Percentiles rank a stretch among this genome's conserved stretches.
phyloP scores from a whole-genome alignment of 345 rosid genomes.

The Linum tenue region DNA sequence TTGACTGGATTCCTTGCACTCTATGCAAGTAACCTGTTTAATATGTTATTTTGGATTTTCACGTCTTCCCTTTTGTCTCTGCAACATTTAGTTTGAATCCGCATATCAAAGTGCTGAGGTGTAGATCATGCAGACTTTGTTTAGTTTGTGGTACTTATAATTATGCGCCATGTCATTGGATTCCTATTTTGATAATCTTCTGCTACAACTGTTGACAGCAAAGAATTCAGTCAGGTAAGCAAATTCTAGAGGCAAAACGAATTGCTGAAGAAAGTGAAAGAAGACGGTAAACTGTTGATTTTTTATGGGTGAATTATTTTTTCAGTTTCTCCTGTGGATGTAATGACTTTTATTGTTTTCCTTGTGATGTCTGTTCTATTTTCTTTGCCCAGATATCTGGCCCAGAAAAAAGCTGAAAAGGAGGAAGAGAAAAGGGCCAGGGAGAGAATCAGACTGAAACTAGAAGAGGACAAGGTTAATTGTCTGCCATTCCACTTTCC shows the following conservation, averaged over 20 bases:
- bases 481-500: conserved; percentile 15
- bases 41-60: neutral
- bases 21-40: neutral
- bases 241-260: conserved; percentile 41
- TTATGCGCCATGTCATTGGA: too few species aligned
- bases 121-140: neutral
- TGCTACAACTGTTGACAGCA: conserved; percentile 32
- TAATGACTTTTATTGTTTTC: neutral
- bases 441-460: conserved; percentile 48
- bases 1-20: too few species aligned
- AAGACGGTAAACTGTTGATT: conserved; percentile 40
- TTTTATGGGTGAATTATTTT: conserved; percentile 1
- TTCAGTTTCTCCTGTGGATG: conserved; percentile 1
- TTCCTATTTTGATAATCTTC: neutral
- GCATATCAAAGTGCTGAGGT: neutral
- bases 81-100: neutral
- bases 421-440: conserved; percentile 61
- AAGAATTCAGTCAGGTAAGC: conserved; percentile 65
- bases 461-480: conserved; percentile 60
- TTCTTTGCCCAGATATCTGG: conserved; percentile 31
- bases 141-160: too few species aligned
- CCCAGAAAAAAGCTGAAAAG: conserved; percentile 47
- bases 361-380: conserved; percentile 3
- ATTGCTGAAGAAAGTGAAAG: conserved; percentile 64
- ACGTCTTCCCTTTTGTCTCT: neutral